Conservation (phyloP, 345 rosid genomes). For the Eucalyptus coolabah region DNA sequence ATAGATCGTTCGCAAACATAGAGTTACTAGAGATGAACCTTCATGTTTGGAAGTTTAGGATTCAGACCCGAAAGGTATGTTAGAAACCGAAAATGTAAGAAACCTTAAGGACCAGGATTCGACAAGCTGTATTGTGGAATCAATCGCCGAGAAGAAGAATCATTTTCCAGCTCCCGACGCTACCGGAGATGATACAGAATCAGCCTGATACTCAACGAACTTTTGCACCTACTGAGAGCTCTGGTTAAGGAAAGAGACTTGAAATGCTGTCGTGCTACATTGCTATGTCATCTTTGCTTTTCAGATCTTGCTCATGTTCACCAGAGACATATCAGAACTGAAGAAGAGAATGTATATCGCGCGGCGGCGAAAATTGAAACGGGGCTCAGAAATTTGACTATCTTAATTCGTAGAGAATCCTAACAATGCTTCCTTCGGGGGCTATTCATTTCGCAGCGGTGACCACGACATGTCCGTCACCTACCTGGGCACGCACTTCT, state of each 20-base stretch:
- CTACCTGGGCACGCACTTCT: constrained; percentile 2
- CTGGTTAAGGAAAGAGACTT: neutral
- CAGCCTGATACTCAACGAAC: neutral
- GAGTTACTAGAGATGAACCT: neutral
- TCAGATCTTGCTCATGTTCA: neutral
- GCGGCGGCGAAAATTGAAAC: neutral
- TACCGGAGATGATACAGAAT: neutral
- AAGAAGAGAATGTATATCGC: neutral
- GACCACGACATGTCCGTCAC: constrained; percentile 17
- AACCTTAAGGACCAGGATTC: neutral
- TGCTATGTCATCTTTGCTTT: neutral
- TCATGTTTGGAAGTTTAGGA: neutral
- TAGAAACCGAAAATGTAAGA: neutral
- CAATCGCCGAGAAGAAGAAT: neutral
- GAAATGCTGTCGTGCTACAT: neutral
- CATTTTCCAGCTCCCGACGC: neutral
- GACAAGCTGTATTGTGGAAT: neutral
- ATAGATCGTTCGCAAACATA: neutral
- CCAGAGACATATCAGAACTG: neutral
- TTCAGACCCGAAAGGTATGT: neutral
- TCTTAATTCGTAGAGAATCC: neutral
- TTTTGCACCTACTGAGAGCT: neutral
- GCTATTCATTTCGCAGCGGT: neutral
- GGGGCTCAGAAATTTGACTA: neutral
- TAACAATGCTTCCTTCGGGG: neutral